phyloP scores from a whole-genome alignment of 345 rosid species.

The Euphorbia tirucalli region DNA sequence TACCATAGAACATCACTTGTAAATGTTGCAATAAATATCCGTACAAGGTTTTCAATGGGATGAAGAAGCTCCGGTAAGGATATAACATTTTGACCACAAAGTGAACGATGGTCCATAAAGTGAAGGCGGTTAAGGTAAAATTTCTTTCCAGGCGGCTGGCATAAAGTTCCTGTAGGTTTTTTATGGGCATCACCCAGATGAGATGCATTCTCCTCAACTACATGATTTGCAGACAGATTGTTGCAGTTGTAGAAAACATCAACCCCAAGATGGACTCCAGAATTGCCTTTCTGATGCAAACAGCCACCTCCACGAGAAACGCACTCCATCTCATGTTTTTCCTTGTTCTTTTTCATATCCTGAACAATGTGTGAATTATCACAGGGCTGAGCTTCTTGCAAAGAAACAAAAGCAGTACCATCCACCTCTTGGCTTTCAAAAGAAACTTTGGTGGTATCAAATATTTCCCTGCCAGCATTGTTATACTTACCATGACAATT shows the following conservation, averaged over 20 bases:
- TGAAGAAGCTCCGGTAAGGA: constrained; percentile 75
- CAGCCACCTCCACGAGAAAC: constrained; percentile 19
- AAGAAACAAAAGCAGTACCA: constrained; percentile 15
- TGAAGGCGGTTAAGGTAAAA: constrained; percentile 75
- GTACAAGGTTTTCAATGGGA: constrained; percentile 60
- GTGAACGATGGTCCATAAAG: constrained; percentile 37
- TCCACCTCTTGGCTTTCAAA: constrained; percentile 26
- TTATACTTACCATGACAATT: constrained; percentile 20
- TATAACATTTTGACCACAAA: constrained; percentile 36
- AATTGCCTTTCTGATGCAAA: constrained; percentile 22
- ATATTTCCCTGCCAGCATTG: constrained; percentile 14
- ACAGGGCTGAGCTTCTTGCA: constrained; percentile 20
- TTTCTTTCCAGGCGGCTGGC: constrained; percentile 59
- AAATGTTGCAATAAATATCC: constrained; percentile 82
- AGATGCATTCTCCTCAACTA: constrained; percentile 22
- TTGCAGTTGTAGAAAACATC: constrained; percentile 7
- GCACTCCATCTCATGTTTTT: constrained; percentile 8
- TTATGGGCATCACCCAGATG: constrained; percentile 15
- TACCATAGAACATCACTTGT: constrained; percentile 83
- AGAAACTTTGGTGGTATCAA: constrained; percentile 14
- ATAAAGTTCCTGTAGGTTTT: constrained; percentile 19
- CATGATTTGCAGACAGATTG: constrained; percentile 6
- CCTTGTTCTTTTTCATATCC: not conserved
- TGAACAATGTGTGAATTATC: constrained; percentile 8
- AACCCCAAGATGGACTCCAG: constrained; percentile 18